Percentiles rank a stretch among this genome's conserved stretches.
These are phyloP conservation scores for Solanum corneliomulleri DNA, from an alignment of 257 asterid genomes.

Conservation along the genomic window DNA sequence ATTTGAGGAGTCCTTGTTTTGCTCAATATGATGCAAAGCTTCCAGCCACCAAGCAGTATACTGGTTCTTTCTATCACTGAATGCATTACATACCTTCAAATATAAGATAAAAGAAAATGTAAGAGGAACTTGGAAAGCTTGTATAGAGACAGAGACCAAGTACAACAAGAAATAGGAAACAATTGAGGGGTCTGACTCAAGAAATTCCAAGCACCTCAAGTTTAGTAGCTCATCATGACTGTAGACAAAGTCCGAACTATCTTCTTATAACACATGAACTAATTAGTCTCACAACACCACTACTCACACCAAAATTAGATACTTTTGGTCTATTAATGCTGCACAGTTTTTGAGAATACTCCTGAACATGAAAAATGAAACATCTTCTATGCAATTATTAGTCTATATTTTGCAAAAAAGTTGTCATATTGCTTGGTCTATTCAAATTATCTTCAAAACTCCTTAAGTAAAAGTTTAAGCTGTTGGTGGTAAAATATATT, in stretches of 20 bases:
- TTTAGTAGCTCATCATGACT: neutral
- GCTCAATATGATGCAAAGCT: constrained; percentile 69
- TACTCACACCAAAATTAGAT: neutral
- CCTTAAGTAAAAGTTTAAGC: neutral
- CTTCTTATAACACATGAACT: neutral
- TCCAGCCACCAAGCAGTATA: constrained; percentile 80
- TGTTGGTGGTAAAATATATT: neutral
- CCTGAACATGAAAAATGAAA: neutral
- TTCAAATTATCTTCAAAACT: neutral
- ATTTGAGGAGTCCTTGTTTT: constrained; percentile 52
- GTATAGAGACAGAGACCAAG: neutral
- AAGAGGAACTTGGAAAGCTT: neutral
- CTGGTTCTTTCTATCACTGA: constrained; percentile 42
- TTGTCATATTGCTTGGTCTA: neutral
- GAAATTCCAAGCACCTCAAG: neutral
- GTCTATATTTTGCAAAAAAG: neutral
- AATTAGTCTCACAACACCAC: neutral
- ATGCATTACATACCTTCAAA: constrained; percentile 49
- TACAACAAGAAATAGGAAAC: neutral
- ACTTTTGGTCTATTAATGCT: neutral
- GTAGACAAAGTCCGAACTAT: neutral
- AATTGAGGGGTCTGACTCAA: neutral
- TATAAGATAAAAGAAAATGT: constrained; percentile 1
- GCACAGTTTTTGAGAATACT: neutral
- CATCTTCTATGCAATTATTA: neutral